These are phyloP conservation scores for Zygosaccharomyces lentus DNA, from an alignment of 805 yeast species.

Conservation along the genomic window DNA sequence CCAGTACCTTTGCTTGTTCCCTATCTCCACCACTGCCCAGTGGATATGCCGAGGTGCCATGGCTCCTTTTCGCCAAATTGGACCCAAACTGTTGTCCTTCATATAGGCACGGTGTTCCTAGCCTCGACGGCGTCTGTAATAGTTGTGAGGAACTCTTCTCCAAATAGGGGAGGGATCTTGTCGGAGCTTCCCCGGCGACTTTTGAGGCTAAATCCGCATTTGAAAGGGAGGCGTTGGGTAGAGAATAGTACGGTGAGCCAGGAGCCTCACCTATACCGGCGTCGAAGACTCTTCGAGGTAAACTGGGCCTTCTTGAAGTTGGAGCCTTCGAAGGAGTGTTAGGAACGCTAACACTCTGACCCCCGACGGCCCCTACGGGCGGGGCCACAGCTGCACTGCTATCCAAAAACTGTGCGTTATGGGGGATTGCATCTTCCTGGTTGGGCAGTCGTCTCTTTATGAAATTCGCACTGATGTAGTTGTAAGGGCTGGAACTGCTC, in stretches of 20 bases:
- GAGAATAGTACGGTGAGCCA: conserved; percentile 17
- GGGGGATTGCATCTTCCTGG: conserved; percentile 4
- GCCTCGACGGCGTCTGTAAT: conserved; percentile 2
- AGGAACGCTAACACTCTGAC: conserved; percentile 9
- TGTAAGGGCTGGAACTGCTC: conserved; percentile 23
- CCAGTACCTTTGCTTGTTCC: not conserved
- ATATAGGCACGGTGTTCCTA: not conserved
- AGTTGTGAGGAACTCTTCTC: not conserved
- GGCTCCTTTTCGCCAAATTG: not conserved
- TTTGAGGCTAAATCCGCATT: conserved; percentile 8
- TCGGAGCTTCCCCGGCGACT: not conserved
- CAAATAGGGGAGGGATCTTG: not conserved
- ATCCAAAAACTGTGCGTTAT: conserved; percentile 4
- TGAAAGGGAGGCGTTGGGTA: conserved; percentile 12
- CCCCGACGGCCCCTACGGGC: conserved; percentile 1
- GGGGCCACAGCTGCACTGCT: conserved; percentile 4
- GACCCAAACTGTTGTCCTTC: not conserved
- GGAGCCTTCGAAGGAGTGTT: conserved; percentile 13
- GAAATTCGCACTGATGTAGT: conserved; percentile 12
- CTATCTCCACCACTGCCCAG: conserved; percentile 1
- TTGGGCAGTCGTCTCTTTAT: conserved; percentile 26
- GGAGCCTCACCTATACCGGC: conserved; percentile 12
- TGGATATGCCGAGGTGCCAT: conserved; percentile 3
- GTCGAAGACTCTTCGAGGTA: conserved; percentile 3
- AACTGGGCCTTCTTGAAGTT: conserved; percentile 12